Percentiles rank a stretch among this genome's conserved stretches.
Evolutionary conservation across 108 stramenopile species (phyloP).

Genomic region (Skeletonema marinoi): DNA sequence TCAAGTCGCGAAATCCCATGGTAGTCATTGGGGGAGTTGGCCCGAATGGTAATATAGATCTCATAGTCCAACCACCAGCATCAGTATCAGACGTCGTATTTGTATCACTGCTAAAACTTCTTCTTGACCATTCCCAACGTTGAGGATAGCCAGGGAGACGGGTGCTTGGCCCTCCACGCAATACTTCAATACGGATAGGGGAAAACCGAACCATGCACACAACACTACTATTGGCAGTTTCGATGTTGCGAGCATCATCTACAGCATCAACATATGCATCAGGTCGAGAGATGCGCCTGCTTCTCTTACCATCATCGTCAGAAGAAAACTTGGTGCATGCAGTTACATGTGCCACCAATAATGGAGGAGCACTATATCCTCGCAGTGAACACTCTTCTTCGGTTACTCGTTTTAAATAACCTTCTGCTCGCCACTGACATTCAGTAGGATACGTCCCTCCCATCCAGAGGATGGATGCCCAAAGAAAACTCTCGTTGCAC

Average conservation of each 20-base stretch:
- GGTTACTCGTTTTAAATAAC: constrained; percentile 15
- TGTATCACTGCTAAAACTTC: neutral
- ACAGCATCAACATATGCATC: constrained; percentile 20
- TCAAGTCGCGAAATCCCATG: constrained; percentile 3
- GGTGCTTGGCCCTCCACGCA: constrained; percentile 38
- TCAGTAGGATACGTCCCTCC: constrained; percentile 29
- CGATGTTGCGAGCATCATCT: neutral
- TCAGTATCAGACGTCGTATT: too few relatives aligned
- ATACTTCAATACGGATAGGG: constrained; percentile 32
- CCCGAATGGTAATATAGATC: neutral
- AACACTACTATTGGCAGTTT: neutral
- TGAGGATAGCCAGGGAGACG: constrained; percentile 17
- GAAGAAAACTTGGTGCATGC: neutral
- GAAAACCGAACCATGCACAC: constrained; percentile 28
- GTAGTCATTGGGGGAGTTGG: neutral
- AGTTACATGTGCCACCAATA: constrained; percentile 10
- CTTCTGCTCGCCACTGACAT: constrained; percentile 31
- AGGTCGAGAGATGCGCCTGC: neutral
- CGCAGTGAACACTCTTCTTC: constrained; percentile 13
- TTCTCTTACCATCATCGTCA: neutral
- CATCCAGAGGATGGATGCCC: constrained; percentile 12
- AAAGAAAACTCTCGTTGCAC: neutral
- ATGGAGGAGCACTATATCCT: neutral
- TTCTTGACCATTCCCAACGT: constrained; percentile 11
- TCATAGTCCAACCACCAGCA: neutral